Percentiles rank a stretch among this genome's conserved stretches.
Evolutionary conservation across 208 protist genomes (phyloP).

Genomic region (Strigomonas galati): DNA sequence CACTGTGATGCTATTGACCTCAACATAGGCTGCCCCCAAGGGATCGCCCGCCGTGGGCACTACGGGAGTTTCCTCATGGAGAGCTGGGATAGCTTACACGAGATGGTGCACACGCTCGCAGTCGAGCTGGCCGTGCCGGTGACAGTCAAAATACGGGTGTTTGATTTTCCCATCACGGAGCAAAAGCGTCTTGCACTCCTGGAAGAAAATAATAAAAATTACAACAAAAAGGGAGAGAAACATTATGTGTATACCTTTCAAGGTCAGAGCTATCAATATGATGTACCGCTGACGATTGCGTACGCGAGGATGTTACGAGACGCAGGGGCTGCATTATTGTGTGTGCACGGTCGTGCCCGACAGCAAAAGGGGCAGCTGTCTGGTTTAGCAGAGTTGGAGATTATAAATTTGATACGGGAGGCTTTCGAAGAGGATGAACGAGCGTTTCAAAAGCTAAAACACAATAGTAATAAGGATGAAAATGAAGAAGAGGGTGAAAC

Average conservation of each 20-base stretch:
- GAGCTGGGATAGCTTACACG: constrained; percentile 78
- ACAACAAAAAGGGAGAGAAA: background rate
- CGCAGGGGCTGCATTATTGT: constrained; percentile 76
- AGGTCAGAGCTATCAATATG: constrained; percentile 22
- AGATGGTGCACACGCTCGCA: constrained; percentile 74
- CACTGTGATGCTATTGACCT: constrained; percentile 87
- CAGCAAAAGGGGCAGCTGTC: constrained; percentile 77
- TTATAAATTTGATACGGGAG: constrained; percentile 56
- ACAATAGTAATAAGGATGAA: too few relatives aligned
- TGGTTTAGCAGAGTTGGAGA: constrained; percentile 60
- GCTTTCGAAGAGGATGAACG: constrained; percentile 20
- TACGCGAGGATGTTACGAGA: constrained; percentile 86
- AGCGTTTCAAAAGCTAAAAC: too few relatives aligned
- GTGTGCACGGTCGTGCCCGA: constrained; percentile 86
- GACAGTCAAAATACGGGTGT: constrained; percentile 92
- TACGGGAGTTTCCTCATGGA: constrained; percentile 93
- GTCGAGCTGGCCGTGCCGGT: constrained; percentile 88
- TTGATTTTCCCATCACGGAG: constrained; percentile 30
- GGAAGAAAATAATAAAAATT: background rate
- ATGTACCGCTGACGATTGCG: constrained; percentile 71
- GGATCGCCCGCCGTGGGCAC: constrained; percentile 86
- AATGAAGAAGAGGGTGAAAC: background rate
- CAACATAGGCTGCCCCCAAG: constrained; percentile 92
- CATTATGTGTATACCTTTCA: too few relatives aligned
- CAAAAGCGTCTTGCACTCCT: background rate